phyloP scores from a whole-genome alignment of 2,329 filamentous ascomycete species.

The Ramularia endophylla region DNA sequence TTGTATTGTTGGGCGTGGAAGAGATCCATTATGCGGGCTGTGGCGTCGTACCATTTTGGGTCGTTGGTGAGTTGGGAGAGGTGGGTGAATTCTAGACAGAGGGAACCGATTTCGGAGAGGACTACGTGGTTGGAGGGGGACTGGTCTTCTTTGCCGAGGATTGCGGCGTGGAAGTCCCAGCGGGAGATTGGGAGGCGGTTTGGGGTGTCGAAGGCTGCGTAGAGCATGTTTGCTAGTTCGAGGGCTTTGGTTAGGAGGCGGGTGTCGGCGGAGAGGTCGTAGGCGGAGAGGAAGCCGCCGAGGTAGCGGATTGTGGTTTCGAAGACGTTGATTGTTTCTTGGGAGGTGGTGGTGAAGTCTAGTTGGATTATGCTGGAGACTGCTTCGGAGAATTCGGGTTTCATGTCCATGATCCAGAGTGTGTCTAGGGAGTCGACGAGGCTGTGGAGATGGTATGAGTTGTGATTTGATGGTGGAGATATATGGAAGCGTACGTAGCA shows the following conservation, averaged over 20 bases:
- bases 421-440: slow-evolving; percentile 71
- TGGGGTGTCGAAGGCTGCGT: slow-evolving; percentile 62
- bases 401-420: slow-evolving; percentile 65
- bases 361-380: slow-evolving; percentile 53
- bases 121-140: slow-evolving; percentile 31
- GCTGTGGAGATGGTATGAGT: background rate
- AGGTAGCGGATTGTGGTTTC: slow-evolving; percentile 68
- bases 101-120: slow-evolving; percentile 51
- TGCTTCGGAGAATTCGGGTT: slow-evolving; percentile 59
- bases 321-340: slow-evolving; percentile 56
- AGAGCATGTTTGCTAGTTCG: slow-evolving; percentile 59
- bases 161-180: slow-evolving; percentile 48
- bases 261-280: slow-evolving; percentile 55
- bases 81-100: slow-evolving; percentile 58
- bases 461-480: too few species aligned
- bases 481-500: slow-evolving; percentile 49
- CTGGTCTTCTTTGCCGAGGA: slow-evolving; percentile 21
- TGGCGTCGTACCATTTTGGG: slow-evolving; percentile 56
- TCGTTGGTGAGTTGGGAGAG: slow-evolving; percentile 59
- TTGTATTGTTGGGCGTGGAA: slow-evolving; percentile 50
- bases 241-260: slow-evolving; percentile 56
- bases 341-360: slow-evolving; percentile 53
- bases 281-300: slow-evolving; percentile 63
- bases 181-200: slow-evolving; percentile 59
- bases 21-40: slow-evolving; percentile 51